A percentile compares a stretch with the other conserved stretches of the same genome.
These are phyloP conservation scores for Kazachstania sp. DNA, from an alignment of 1,139 yeast genomes.

Conservation along the genomic window DNA sequence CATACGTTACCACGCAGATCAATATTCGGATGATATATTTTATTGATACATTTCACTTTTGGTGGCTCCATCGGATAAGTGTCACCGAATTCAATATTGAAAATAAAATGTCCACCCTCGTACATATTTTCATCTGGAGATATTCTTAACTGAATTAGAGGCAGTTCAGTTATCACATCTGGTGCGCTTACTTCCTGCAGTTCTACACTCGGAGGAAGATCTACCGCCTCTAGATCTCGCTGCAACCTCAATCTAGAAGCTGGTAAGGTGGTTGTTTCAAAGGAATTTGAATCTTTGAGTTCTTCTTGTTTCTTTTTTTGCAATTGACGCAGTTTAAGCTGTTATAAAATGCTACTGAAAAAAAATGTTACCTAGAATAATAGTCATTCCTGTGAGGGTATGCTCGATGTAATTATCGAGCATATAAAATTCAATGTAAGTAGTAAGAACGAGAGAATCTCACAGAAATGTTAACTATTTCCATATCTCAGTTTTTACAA, in stretches of 20 bases:
- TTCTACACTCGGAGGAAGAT: constrained; percentile 56
- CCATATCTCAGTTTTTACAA: no score
- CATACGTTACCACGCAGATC: constrained; percentile 88
- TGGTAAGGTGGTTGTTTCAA: constrained; percentile 16
- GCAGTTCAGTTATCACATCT: constrained; percentile 39
- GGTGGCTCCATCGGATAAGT: constrained; percentile 94
- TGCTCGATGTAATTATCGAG: no score
- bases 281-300: constrained; percentile 6
- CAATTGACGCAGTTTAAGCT: constrained; percentile 51
- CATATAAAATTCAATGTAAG: no score
- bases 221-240: constrained; percentile 57
- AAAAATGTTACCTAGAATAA: no score
- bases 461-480: no score
- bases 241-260: constrained; percentile 46
- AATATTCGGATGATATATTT: constrained; percentile 89
- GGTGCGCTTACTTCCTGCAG: constrained; percentile 48
- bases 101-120: constrained; percentile 56
- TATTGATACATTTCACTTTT: constrained; percentile 59
- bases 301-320: constrained; percentile 49
- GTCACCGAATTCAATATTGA: constrained; percentile 54
- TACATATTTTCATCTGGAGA: constrained; percentile 79
- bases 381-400: no score
- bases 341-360: not conserved
- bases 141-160: constrained; percentile 45
- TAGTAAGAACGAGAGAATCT: no score